A percentile compares a stretch with the other conserved stretches of the same genome.
phyloP scores from a whole-genome alignment of 2,329 filamentous ascomycete genomes.

The Xylaria arbuscula region DNA sequence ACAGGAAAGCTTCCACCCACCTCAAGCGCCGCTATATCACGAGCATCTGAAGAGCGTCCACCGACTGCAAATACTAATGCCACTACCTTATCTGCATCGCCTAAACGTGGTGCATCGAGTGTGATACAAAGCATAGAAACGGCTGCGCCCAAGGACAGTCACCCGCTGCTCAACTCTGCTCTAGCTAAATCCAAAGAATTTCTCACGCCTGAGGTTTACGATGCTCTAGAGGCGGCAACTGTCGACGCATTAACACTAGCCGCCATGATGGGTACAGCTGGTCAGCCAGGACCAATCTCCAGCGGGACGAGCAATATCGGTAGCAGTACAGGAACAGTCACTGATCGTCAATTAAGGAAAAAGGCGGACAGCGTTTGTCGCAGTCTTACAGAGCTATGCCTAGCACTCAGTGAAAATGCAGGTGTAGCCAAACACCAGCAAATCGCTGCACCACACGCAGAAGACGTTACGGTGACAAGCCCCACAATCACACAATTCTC shows the following conservation, averaged over 20 bases:
- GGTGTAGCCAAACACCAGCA: slow-evolving; percentile 52
- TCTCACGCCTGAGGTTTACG: slow-evolving; percentile 77
- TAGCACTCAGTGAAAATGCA: slow-evolving; percentile 78
- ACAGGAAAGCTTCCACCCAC: slow-evolving; percentile 88
- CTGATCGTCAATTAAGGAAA: slow-evolving; percentile 86
- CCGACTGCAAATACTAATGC: slow-evolving; percentile 86
- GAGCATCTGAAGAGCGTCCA: slow-evolving; percentile 81
- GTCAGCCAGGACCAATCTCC: slow-evolving; percentile 75
- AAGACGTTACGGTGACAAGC: slow-evolving; percentile 53
- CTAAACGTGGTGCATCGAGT: slow-evolving; percentile 74
- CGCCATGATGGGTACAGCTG: slow-evolving; percentile 78
- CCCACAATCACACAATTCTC: slow-evolving; percentile 59
- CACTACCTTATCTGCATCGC: slow-evolving; percentile 90
- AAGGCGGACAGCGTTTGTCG: slow-evolving; percentile 95
- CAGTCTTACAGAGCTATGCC: slow-evolving; percentile 89
- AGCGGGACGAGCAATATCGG: slow-evolving; percentile 73
- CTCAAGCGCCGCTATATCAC: slow-evolving; percentile 81
- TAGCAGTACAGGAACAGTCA: slow-evolving; percentile 59
- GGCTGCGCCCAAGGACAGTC: slow-evolving; percentile 66
- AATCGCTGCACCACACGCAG: slow-evolving; percentile 42
- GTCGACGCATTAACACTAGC: slow-evolving; percentile 83
- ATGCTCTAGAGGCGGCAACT: slow-evolving; percentile 81
- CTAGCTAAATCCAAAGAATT: slow-evolving; percentile 80
- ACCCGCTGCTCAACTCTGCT: slow-evolving; percentile 83
- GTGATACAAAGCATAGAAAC: slow-evolving; percentile 58